Evolutionary conservation across 2,329 filamentous ascomycete species (phyloP).

Genomic region (Arachnomyces sp.): DNA sequence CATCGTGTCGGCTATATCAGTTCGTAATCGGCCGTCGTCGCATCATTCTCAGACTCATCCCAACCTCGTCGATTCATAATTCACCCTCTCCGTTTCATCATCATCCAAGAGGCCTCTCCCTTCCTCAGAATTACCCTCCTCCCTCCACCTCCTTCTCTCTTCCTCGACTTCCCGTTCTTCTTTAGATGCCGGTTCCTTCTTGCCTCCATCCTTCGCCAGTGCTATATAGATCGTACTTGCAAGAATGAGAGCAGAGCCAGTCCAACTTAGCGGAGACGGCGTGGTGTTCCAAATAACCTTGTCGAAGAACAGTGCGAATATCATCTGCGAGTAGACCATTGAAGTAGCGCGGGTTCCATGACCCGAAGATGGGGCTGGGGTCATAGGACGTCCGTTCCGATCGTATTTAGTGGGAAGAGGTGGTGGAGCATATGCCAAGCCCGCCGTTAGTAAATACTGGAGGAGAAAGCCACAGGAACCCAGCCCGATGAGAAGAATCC

Average conservation of each 20-base stretch:
- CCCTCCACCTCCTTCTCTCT: conserved; percentile 11
- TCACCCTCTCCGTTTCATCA: conserved; percentile 1
- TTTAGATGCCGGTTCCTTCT: conserved; percentile 10
- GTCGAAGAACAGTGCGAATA: conserved; percentile 60
- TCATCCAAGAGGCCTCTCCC: not conserved
- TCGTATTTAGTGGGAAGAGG: conserved; percentile 18
- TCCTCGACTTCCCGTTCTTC: not conserved
- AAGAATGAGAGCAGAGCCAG: conserved; percentile 58
- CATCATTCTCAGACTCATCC: conserved; percentile 7
- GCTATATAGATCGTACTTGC: conserved; percentile 59
- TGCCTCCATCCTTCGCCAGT: conserved; percentile 39
- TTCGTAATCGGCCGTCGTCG: conserved; percentile 9
- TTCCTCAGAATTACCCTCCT: not conserved
- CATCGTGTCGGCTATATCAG: not conserved
- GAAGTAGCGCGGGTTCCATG: conserved; percentile 49
- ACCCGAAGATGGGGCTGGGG: conserved; percentile 2
- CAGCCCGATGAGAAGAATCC: conserved; percentile 60
- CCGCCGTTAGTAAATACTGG: conserved; percentile 78
- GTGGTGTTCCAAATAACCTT: conserved; percentile 56
- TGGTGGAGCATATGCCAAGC: conserved; percentile 63
- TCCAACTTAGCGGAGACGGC: conserved; percentile 50
- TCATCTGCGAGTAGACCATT: conserved; percentile 64
- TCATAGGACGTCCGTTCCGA: conserved; percentile 9
- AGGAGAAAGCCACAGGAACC: conserved; percentile 71
- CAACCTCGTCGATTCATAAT: not conserved